phyloP scores from a whole-genome alignment of 805 yeast genomes.

The Diddensiella caesifluorescens region DNA sequence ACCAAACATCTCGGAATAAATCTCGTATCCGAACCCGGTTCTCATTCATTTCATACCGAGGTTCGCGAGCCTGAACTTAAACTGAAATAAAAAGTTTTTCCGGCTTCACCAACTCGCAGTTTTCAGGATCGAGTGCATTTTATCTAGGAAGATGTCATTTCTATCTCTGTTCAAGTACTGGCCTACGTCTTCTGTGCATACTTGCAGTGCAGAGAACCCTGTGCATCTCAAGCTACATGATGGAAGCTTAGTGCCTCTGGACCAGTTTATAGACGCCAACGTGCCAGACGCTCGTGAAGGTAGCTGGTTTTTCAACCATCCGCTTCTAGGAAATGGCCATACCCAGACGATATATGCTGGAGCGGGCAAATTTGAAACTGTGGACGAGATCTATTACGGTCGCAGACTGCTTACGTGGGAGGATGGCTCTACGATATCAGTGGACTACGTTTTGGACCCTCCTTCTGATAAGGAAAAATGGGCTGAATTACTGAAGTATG shows the following conservation, averaged over 20 bases:
- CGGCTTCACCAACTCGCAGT: too few relatives aligned
- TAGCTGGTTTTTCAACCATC: constrained; percentile 52
- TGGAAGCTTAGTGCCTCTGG: constrained; percentile 23
- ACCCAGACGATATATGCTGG: constrained; percentile 73
- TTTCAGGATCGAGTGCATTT: too few relatives aligned
- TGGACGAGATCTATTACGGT: constrained; percentile 64
- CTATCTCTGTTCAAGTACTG: constrained; percentile 1
- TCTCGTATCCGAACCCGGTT: too few relatives aligned
- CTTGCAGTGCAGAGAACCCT: constrained; percentile 26
- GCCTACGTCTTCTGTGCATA: constrained; percentile 10
- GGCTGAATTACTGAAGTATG: constrained; percentile 28
- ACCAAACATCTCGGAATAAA: too few relatives aligned
- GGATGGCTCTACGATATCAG: constrained; percentile 70
- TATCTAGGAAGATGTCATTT: not conserved
- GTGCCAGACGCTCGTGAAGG: constrained; percentile 46
- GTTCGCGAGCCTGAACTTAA: too few relatives aligned
- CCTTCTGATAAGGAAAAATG: constrained; percentile 32
- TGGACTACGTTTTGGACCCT: constrained; percentile 60
- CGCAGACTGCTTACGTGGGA: constrained; percentile 59
- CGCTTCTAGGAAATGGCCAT: constrained; percentile 63
- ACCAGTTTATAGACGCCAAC: constrained; percentile 31
- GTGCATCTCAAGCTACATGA: constrained; percentile 18
- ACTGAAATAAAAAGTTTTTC: too few relatives aligned
- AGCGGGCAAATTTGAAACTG: constrained; percentile 44
- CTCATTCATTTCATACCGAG: too few relatives aligned